Evolutionary conservation across 2,329 filamentous ascomycete genomes (phyloP), one percentile per base, ranked within the genome.

Genomic region (Phyllosticta citriasiana): DNA sequence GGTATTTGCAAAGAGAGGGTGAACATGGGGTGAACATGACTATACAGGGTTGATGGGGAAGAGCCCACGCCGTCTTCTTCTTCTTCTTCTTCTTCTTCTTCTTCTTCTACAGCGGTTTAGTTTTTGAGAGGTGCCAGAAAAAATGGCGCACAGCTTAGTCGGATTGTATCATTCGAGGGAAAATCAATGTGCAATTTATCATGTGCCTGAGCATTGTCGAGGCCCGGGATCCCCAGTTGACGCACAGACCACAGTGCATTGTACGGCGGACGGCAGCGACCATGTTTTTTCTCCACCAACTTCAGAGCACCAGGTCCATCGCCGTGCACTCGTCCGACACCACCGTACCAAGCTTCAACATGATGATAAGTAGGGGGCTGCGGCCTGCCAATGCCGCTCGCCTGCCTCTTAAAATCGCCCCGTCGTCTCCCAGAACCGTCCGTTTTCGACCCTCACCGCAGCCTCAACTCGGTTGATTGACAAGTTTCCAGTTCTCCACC

Each of bases 301-400:
- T 57, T 61, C 54, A 55, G 25, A 53, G 22, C 25, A 22, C 8
- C 59, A 53, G 26, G n/a, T 22, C 30, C 59, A 27, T 35, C 47
- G 9, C 26, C 47, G n/a, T 14, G 27, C 35, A 61, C 56, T 57
- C 55, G 27, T 50, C 52, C 33, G 52, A 53, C 40, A 57, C 52
- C 40, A 55, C 60, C 12, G 53, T 27, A 40, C 47, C 66, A 68
- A 70, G 68, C 67, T 67, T 70, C 69, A 72, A 69, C 62, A 79
- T 79, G 78, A 74, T 79, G 71, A 76, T 77, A 66, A 78, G 76
- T 69, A 77, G 77, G 75, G 77, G 77, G 65, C 67, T 78, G 52
- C 73, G 72, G 67, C 68, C 73, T 63, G 69, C 70, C 61, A 62
- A 58, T 62, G 53, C 61, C 64, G 58, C 55, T 33, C 52, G 40